phyloP scores from a whole-genome alignment of 1,284 basidiomycete genomes.

The Austroboletus niveus region DNA sequence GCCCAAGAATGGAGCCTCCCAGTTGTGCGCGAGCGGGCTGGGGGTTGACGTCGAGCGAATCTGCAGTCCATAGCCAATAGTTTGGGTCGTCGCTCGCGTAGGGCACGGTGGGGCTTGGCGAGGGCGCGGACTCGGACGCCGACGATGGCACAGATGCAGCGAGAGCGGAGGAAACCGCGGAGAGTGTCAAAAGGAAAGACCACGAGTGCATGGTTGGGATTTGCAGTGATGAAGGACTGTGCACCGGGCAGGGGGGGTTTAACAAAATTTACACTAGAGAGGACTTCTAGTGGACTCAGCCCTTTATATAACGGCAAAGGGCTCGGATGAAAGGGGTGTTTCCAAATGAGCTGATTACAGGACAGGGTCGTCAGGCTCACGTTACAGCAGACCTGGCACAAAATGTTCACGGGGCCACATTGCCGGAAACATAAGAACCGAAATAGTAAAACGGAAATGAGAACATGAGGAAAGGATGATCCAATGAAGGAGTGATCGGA shows the following conservation, averaged over 20 bases:
- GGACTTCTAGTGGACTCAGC: neutral
- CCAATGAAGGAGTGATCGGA: neutral
- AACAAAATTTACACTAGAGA: slow-evolving; percentile 22
- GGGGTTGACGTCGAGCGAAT: slow-evolving; percentile 25
- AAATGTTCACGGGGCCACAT: neutral
- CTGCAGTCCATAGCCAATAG: slow-evolving; percentile 29
- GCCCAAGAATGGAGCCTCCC: slow-evolving; percentile 46
- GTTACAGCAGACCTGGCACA: slow-evolving; percentile 10
- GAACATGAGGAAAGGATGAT: neutral
- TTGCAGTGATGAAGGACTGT: slow-evolving; percentile 1
- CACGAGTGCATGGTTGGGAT: slow-evolving; percentile 22
- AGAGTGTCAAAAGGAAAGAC: slow-evolving; percentile 28
- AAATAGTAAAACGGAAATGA: neutral
- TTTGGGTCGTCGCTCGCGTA: slow-evolving; percentile 35
- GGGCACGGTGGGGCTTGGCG: slow-evolving; percentile 27
- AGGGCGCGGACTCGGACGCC: slow-evolving; percentile 19
- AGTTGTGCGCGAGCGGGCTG: slow-evolving; percentile 38
- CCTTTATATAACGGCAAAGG: slow-evolving; percentile 24
- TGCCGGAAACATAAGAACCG: neutral
- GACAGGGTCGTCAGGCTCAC: neutral
- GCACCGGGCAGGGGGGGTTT: slow-evolving; percentile 11
- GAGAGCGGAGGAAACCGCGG: slow-evolving; percentile 18
- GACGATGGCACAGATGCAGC: slow-evolving; percentile 23
- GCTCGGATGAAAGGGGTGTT: neutral
- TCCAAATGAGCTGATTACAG: neutral